Evolutionary conservation across 495 filamentous ascomycete species (phyloP), one percentile per base, ranked within the genome.

Genomic region (Talaromyces wortmannii): DNA sequence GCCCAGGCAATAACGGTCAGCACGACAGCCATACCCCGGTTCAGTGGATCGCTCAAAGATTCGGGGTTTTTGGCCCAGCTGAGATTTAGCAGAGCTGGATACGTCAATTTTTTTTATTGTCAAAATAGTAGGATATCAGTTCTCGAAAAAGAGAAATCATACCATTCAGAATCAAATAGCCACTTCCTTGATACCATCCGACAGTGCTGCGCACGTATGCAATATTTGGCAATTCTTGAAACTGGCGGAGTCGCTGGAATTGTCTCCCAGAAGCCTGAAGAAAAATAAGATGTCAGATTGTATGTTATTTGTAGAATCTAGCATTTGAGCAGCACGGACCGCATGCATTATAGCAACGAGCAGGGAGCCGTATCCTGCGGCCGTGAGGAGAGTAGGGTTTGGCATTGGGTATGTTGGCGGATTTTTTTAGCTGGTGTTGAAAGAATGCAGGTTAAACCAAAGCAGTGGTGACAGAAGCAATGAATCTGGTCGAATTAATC

Each of bases 121-220:
- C n/a, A n/a, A n/a, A n/a, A n/a, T n/a, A n/a, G n/a, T n/a, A n/a
- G n/a, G n/a, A n/a, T n/a, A n/a, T n/a, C n/a, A n/a, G n/a, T n/a
- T n/a, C n/a, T 15, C 33, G 11, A 53, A 46, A 33, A 18, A 48
- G 23, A 16, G 50, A 40, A 53, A 16, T 29, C 23, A 29, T 50
- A 67, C 65, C 67, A 7, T 57, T 66, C 29, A 70, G 53, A 29
- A 70, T 30, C 48, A 66, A 60, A 29, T 61, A 70, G 4, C 46
- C 63, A 52, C 65, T 66, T 13, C 67, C 67, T 57, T 70, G 67
- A 46, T 64, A 51, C 67, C 67, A 70, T 31, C 63, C 67, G 7
- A 58, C 63, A 3, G 53, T 64, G 40, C 60, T 62, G 50, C 65
- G 64, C 32, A 65, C 63, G 52, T 57, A 64, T 46, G 65, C 61